phyloP scores from a whole-genome alignment of 1,284 basidiomycete species.

The Trametes pubescens region DNA sequence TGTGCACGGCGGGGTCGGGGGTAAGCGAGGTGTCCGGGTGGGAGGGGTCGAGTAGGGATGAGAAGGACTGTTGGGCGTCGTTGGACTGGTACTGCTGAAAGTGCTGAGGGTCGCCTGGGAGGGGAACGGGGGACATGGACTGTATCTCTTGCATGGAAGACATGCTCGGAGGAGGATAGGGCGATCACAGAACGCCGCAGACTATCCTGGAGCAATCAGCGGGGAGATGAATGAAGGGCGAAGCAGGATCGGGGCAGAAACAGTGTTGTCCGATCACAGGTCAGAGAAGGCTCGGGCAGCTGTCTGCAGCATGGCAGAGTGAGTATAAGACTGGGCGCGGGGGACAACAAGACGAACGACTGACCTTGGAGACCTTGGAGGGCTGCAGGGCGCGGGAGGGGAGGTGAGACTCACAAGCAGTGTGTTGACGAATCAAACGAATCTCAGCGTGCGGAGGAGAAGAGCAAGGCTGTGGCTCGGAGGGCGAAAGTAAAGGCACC shows the following conservation, averaged over 20 bases:
- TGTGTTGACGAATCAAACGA: constrained; percentile 19
- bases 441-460: constrained; percentile 3
- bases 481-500: not conserved
- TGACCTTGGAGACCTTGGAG: constrained; percentile 23
- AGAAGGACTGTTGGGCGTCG: constrained; percentile 36
- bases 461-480: constrained; percentile 12
- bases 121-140: constrained; percentile 31
- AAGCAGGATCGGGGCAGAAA: constrained; percentile 17
- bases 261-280: constrained; percentile 20
- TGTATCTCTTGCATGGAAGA: constrained; percentile 40
- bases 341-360: constrained; percentile 14
- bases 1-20: constrained; percentile 37
- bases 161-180: constrained; percentile 30
- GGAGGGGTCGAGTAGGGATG: constrained; percentile 38
- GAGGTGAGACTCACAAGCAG: constrained; percentile 14
- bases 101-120: constrained; percentile 36
- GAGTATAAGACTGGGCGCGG: constrained; percentile 24
- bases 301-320: constrained; percentile 11
- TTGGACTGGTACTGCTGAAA: constrained; percentile 38
- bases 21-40: constrained; percentile 41
- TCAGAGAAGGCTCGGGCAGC: constrained; percentile 16
- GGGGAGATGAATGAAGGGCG: constrained; percentile 23
- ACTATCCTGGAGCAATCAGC: constrained; percentile 18
- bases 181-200: constrained; percentile 31
- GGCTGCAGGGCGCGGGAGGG: constrained; percentile 5